Evolutionary conservation across 768 basidiomycete genomes (phyloP).

Genomic region (Amylocystis lapponica): DNA sequence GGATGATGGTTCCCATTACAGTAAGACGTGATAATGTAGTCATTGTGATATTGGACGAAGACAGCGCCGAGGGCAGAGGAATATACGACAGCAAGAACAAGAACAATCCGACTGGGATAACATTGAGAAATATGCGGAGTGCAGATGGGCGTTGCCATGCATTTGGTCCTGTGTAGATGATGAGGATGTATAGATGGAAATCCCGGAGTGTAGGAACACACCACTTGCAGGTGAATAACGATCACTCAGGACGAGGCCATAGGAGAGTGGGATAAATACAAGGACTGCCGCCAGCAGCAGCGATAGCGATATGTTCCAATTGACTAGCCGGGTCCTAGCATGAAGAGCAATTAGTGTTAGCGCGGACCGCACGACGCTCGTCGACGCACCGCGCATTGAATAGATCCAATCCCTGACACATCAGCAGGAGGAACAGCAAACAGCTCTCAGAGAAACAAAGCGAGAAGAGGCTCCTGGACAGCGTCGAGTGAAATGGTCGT

Average conservation of each 20-base stretch:
- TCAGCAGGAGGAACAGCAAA: conserved; percentile 63
- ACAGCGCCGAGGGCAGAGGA: conserved; percentile 54
- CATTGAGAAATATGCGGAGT: conserved; percentile 33
- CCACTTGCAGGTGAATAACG: conserved; percentile 9
- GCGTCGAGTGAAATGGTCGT: conserved; percentile 42
- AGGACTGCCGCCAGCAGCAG: conserved; percentile 57
- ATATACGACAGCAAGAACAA: conserved; percentile 58
- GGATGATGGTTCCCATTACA: conserved; percentile 70
- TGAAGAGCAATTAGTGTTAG: no score
- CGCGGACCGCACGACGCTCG: neutral
- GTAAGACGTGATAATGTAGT: conserved; percentile 57
- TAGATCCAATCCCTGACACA: conserved; percentile 59
- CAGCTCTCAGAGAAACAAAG: conserved; percentile 72
- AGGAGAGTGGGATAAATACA: conserved; percentile 58
- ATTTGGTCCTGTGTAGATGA: conserved; percentile 9
- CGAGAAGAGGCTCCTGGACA: conserved; percentile 59
- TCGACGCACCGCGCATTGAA: conserved; percentile 49
- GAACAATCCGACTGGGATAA: conserved; percentile 39
- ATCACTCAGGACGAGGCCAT: conserved; percentile 50
- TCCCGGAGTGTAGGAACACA: neutral
- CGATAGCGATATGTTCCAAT: conserved; percentile 65
- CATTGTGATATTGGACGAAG: conserved; percentile 31
- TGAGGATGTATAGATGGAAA: neutral
- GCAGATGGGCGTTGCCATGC: conserved; percentile 26
- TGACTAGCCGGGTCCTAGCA: conserved; percentile 51